Evolutionary conservation across 208 protist genomes (phyloP), one percentile per base, ranked within the genome.

Genomic region (Jaenimonas drosophilae): DNA sequence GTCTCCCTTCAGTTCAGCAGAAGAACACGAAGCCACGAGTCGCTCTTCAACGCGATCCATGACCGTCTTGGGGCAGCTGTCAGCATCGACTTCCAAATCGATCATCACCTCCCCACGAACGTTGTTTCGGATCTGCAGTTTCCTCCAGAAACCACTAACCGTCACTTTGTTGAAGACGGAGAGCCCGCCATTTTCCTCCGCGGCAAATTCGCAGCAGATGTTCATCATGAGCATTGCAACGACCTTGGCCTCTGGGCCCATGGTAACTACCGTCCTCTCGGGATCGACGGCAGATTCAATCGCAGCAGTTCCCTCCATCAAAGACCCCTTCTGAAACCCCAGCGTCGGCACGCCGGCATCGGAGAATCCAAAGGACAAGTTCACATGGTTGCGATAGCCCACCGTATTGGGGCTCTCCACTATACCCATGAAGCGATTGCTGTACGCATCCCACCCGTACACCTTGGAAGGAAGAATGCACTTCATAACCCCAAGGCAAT

Each of bases 361-460:
- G 36, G 66, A 59, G 29, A 52, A 58, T n/a, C 91, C 94, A 54
- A 91, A 90, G 17, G 86, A 82, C 17, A 96, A 67, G 45, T 91
- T 74, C 20, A 82, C 72, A 64, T 97, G 94, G 44, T 97, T 97
- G 40, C 94, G 80, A 64, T 97, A 97, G 14, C 86, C 76, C 40
- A 66, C 50, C 20, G 50, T 61, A 0, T 56, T 28, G 1, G 91
- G 88, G 41, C 87, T 93, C 42, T 52, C 39, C 11, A 92, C 19
- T 23, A 97, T 57, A 25, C 70, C 82, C 9, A 74, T 7, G 38
- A 87, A 87, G 36, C 70, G 58, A 6, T 62, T 47, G 12, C 54
- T 30, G 16, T 58, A 59, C 32, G 59, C 39, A 25, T 68, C 61
- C 50, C 66, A 48, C 30, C 62, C 64, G 59, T 66, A 60, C 2